These are phyloP conservation scores for Penicillium expansum DNA, from an alignment of 2,329 filamentous ascomycete genomes.

Conservation along the genomic window DNA sequence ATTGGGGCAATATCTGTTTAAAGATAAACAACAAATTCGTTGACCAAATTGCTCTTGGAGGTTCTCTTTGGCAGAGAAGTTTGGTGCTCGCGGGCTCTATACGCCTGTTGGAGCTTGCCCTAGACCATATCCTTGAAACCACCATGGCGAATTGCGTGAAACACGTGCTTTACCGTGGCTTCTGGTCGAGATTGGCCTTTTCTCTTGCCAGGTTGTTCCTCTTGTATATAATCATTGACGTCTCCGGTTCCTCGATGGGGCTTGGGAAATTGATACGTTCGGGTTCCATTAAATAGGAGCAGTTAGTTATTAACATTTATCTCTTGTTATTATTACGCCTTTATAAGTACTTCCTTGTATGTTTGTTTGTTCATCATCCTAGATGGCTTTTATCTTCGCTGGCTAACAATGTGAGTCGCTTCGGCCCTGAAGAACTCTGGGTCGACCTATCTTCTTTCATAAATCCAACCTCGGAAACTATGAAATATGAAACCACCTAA, in stretches of 20 bases:
- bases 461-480: neutral
- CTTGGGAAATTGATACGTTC: slow-evolving; percentile 3
- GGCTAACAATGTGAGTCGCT: no score
- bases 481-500: neutral
- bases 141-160: neutral
- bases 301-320: slow-evolving; percentile 11
- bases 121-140: neutral
- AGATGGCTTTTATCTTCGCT: neutral
- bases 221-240: slow-evolving; percentile 13
- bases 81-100: neutral
- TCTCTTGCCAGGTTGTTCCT: slow-evolving; percentile 5
- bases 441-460: neutral
- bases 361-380: neutral
- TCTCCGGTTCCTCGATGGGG: neutral
- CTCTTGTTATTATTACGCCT: neutral
- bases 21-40: slow-evolving; percentile 12
- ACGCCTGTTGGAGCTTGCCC: neutral
- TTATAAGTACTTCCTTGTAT: neutral
- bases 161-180: neutral
- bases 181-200: neutral
- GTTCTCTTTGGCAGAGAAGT: slow-evolving; percentile 3
- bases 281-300: slow-evolving; percentile 3
- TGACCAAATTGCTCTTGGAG: slow-evolving; percentile 10
- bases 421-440: neutral
- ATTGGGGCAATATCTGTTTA: slow-evolving; percentile 22